Base-by-base conservation (phyloP, 345 rosid species). In the Nephelium lappaceum region DNA sequence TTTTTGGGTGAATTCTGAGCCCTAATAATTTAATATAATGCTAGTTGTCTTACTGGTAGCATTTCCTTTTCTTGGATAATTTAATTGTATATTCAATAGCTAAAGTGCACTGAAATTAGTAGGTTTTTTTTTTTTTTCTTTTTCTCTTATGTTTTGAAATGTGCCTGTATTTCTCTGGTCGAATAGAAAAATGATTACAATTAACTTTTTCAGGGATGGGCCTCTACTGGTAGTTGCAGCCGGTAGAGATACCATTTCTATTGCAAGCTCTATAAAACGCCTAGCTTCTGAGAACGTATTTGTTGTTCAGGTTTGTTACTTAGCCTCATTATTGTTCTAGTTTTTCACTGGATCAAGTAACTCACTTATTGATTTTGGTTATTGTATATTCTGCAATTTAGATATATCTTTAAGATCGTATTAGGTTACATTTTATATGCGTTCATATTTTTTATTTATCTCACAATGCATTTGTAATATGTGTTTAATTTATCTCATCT, bases 221-320 rank as follows among this genome's bases (percentile, higher is more conserved):
- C 99, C 99, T 45, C 77, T 94, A 71, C 83, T 96, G 85, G 97
- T 96, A 45, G 87, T 94, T 80, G 99, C 99, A 69, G 91, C 94
- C 67, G 98, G 99, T 63, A 89, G 98, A 87, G 99, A 96, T 83
- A 94, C 99, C 43, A 80, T 91, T 81, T 93, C 98, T 78, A 75
- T 86, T 79, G 92, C 98, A 78, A 94, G 97, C 88, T 96, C 98
- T 67, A 93, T 96, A 84, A 93, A 88, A 80, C 89, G 91, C 62
- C 80, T 91, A 68, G 99, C 99, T 64, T 89, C 97, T 47, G 92
- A 94, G 71, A 91, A 89, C 42, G 97, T 93, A 75, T 96, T 96
- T 68, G 93, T 96, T 72, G 85, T 96, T 81, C 99, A 96, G 98
- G 99, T 96, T 69, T 81, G 76, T 65, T 55, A 18, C 19, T 58